Base-by-base conservation (phyloP, 176 grass and related monocot genomes). In the Musa troglodytarum region DNA sequence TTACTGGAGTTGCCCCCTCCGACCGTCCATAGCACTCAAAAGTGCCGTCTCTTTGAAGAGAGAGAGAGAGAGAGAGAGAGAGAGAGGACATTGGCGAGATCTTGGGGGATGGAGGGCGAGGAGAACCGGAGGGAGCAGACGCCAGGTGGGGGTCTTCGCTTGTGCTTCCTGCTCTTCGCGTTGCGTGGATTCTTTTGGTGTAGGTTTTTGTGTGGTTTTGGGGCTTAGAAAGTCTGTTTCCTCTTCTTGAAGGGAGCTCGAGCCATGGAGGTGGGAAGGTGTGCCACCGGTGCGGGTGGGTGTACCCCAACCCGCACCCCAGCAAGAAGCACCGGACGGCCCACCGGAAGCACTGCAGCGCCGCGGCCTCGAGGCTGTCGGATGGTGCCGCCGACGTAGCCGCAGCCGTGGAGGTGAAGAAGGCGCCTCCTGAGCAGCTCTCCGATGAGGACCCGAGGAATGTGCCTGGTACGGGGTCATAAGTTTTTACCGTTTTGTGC, bases 251-350 rank as follows among this genome's bases (percentile, higher is more conserved):
- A 85, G 75, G 43, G 20, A 72, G 43, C 53, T 65, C 59, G 49
- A 79, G 82, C 63, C 82, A 3, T 64, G 80, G 77, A 54, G 79
- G 8, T 74, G 89, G 73, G 82, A 82, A 74, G 1, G 61, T 80
- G 15, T 91, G 88, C 82, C 82, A 82, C 88, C 68, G 65, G 16
- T 91, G 88, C 74, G 85, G 85, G 80, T 85, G 82, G 82, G 82
- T 79, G 76, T 91, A 80, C 73, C 72, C 80, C 0, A 85, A 80
- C 85, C 62, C 62, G 11, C 88, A 85, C 82, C 88, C 88, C 23
- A 87, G 88, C 88, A 82, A 82, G 52, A 91, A 85, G 82, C 85
- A 85, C 62, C 85, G 88, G 9, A 79, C 82, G 14, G 76, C 85
- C 66, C 88, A 91, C 79, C 82, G 82, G 23, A 87, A 85, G 88